These are phyloP conservation scores for Nothophytophthora sp. DNA, from an alignment of 352 stramenopile species.

Conservation along the genomic window DNA sequence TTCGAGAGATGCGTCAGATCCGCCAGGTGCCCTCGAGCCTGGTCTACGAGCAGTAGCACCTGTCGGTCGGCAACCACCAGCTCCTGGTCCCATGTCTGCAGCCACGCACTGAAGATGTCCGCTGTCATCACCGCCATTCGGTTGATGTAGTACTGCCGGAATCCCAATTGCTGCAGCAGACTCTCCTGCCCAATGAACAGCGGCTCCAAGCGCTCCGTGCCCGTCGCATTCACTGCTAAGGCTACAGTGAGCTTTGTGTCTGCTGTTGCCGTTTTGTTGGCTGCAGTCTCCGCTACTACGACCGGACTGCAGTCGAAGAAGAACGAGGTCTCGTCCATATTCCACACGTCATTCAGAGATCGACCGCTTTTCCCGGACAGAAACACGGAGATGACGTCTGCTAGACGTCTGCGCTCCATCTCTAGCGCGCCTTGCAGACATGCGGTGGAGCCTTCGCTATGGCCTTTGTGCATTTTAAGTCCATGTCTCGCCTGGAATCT, in stretches of 20 bases:
- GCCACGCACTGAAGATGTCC: constrained; percentile 7
- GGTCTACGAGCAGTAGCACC: constrained; percentile 15
- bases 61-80: constrained; percentile 7
- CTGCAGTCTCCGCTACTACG: neutral
- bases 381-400: constrained; percentile 3
- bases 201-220: constrained; percentile 8
- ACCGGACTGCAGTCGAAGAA: constrained; percentile 10
- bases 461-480: constrained; percentile 11
- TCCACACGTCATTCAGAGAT: constrained; percentile 22
- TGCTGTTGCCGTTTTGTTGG: neutral
- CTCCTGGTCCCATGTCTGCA: constrained; percentile 8
- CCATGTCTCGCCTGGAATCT: constrained; percentile 12
- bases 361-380: constrained; percentile 6
- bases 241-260: constrained; percentile 10
- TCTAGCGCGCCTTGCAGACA: constrained; percentile 4
- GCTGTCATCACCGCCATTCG: constrained; percentile 6
- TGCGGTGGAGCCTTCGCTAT: neutral
- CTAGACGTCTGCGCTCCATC: constrained; percentile 9
- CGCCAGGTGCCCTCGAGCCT: constrained; percentile 2
- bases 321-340: constrained; percentile 14
- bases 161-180: neutral
- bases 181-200: constrained; percentile 13
- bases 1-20: constrained; percentile 4
- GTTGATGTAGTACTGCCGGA: constrained; percentile 12
- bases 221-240: constrained; percentile 13